A percentile compares a stretch with the other conserved stretches of the same genome.
These are phyloP conservation scores for Monosporascus sp. DNA, from an alignment of 2,329 filamentous ascomycete genomes.

Conservation along the genomic window DNA sequence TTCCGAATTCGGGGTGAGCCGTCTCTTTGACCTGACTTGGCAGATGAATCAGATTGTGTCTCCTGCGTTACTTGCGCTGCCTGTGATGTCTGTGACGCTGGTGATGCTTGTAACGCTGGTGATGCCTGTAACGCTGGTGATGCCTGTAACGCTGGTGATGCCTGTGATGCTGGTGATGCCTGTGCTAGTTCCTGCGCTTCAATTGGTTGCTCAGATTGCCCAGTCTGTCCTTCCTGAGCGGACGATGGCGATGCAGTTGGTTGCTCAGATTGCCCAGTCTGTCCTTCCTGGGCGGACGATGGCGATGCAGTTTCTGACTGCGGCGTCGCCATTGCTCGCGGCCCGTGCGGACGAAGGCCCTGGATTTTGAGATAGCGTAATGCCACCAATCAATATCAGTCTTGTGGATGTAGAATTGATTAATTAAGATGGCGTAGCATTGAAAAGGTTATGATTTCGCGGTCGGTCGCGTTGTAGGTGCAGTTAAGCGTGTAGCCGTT, in stretches of 20 bases:
- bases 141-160: too few species aligned
- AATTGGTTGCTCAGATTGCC: neutral
- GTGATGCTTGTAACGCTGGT: too few species aligned
- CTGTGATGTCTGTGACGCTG: neutral
- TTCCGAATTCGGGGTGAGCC: neutral
- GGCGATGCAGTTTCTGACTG: neutral
- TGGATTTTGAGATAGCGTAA: neutral
- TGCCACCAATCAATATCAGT: neutral
- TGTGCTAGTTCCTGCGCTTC: neutral
- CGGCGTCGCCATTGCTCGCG: neutral
- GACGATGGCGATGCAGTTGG: neutral
- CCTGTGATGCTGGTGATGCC: neutral
- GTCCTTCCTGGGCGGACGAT: neutral
- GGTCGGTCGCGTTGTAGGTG: neutral
- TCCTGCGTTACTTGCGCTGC: neutral
- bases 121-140: neutral
- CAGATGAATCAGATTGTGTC: neutral
- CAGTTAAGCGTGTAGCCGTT: neutral
- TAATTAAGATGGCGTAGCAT: neutral
- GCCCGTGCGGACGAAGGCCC: neutral
- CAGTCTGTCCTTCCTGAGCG: neutral
- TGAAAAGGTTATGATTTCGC: neutral
- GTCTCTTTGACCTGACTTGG: neutral
- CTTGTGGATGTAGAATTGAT: neutral
- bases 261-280: neutral